These are phyloP conservation scores for Firmiana major DNA, from an alignment of 345 rosid species.

Conservation along the genomic window DNA sequence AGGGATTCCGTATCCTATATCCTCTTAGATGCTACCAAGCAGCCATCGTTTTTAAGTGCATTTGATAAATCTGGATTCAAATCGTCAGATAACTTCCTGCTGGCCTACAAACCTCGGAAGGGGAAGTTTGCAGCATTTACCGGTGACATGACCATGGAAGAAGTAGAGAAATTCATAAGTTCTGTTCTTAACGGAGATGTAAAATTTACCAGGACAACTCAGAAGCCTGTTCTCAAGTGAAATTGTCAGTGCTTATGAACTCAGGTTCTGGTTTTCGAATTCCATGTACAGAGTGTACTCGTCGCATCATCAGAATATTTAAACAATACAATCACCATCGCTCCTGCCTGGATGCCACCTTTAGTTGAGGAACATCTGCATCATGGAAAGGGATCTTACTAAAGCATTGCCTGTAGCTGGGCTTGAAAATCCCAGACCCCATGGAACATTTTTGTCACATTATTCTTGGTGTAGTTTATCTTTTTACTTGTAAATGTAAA, in stretches of 20 bases:
- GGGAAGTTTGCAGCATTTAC: slow-evolving; percentile 53
- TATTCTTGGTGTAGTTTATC: neutral
- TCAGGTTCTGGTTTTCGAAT: neutral
- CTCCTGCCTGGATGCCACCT: neutral
- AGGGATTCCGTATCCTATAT: slow-evolving; percentile 54
- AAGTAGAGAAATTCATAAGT: slow-evolving; percentile 61
- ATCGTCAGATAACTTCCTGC: slow-evolving; percentile 42
- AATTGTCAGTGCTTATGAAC: neutral
- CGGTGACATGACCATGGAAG: slow-evolving; percentile 48
- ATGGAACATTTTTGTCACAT: neutral
- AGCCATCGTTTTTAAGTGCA: slow-evolving; percentile 52
- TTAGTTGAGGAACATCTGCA: neutral
- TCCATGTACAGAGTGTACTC: slow-evolving; percentile 1
- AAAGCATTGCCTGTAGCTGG: neutral
- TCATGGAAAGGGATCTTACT: neutral
- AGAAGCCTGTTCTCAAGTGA: slow-evolving; percentile 54
- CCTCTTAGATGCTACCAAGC: slow-evolving; percentile 64
- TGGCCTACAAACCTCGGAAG: slow-evolving; percentile 76
- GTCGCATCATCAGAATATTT: neutral
- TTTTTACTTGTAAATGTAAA: neutral
- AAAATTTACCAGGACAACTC: slow-evolving; percentile 47
- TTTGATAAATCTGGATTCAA: slow-evolving; percentile 62
- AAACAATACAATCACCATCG: neutral
- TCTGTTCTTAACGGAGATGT: slow-evolving; percentile 80
- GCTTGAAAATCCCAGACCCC: neutral